Evolutionary conservation across 345 rosid species (phyloP).

Genomic region (Zanthoxylum bungeanum): DNA sequence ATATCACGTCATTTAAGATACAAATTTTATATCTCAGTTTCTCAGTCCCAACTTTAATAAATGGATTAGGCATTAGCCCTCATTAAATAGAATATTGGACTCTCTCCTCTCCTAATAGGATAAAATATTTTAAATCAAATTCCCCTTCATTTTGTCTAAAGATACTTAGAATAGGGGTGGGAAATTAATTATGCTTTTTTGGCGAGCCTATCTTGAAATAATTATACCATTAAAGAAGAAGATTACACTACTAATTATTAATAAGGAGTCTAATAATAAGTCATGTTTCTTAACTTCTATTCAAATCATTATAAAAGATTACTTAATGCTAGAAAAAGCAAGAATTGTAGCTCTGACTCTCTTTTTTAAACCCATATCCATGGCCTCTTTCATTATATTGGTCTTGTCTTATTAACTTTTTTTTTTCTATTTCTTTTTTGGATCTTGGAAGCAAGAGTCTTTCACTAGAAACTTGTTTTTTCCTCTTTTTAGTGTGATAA

Average conservation of each 20-base stretch:
- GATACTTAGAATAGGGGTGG: not conserved
- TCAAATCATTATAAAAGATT: not conserved
- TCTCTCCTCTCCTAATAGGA: not conserved
- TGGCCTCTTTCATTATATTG: not conserved
- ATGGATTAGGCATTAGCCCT: too few species aligned
- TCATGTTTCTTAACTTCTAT: not conserved
- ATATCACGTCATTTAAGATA: too few species aligned
- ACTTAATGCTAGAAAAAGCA: not conserved
- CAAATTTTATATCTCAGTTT: too few species aligned
- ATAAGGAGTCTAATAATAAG: not conserved
- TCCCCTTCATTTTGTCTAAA: not conserved
- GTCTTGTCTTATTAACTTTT: not conserved
- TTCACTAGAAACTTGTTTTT: too few species aligned
- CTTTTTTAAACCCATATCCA: not conserved
- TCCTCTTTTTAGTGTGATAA: not conserved
- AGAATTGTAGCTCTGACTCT: not conserved
- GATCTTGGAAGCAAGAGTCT: slow-evolving; percentile 10
- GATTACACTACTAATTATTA: not conserved
- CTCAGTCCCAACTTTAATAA: too few species aligned
- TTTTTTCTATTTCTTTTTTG: slow-evolving; percentile 5
- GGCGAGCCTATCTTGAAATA: not conserved
- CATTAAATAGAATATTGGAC: too few species aligned
- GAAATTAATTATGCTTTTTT: not conserved
- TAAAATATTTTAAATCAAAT: not conserved
- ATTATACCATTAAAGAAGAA: not conserved